These are phyloP conservation scores for Thermochaetoides thermophila DNA, from an alignment of 495 filamentous ascomycete species.

Conservation along the genomic window DNA sequence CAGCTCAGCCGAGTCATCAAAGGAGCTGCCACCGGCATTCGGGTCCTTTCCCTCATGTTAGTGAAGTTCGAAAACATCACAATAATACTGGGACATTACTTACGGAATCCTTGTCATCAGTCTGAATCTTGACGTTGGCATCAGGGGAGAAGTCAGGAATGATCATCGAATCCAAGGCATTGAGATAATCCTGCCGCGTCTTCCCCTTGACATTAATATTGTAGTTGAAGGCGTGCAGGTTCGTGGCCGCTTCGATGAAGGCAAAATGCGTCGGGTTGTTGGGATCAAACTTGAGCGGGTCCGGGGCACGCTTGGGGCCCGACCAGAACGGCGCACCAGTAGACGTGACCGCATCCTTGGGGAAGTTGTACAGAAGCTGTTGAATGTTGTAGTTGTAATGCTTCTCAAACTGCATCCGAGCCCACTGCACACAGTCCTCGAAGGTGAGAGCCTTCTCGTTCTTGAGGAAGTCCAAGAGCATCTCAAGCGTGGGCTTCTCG, in stretches of 20 bases:
- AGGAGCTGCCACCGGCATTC: constrained; percentile 46
- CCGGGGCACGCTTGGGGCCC: constrained; percentile 92
- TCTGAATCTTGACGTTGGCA: constrained; percentile 90
- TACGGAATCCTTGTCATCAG: constrained; percentile 79
- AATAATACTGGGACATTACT: constrained; percentile 22
- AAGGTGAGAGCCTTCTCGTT: constrained; percentile 84
- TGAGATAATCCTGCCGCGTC: constrained; percentile 51
- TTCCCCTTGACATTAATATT: constrained; percentile 70
- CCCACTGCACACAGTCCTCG: constrained; percentile 94
- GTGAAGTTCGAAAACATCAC: too few relatives aligned
- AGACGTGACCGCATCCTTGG: constrained; percentile 78
- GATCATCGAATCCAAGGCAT: constrained; percentile 82
- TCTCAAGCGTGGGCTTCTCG: constrained; percentile 89
- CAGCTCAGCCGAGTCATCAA: constrained; percentile 60
- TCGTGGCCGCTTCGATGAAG: constrained; percentile 77
- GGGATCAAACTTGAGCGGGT: constrained; percentile 76
- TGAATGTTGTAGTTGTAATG: constrained; percentile 96
- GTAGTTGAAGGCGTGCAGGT: constrained; percentile 97
- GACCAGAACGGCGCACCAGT: constrained; percentile 93
- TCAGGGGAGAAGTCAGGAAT: constrained; percentile 91
- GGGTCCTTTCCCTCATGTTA: constrained; percentile 45
- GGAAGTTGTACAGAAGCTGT: constrained; percentile 95
- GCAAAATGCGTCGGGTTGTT: constrained; percentile 69
- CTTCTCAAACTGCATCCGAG: constrained; percentile 81
- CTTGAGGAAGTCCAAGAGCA: constrained; percentile 79